Conservation (phyloP, 768 basidiomycete genomes). For the Gyrodon lividus region DNA sequence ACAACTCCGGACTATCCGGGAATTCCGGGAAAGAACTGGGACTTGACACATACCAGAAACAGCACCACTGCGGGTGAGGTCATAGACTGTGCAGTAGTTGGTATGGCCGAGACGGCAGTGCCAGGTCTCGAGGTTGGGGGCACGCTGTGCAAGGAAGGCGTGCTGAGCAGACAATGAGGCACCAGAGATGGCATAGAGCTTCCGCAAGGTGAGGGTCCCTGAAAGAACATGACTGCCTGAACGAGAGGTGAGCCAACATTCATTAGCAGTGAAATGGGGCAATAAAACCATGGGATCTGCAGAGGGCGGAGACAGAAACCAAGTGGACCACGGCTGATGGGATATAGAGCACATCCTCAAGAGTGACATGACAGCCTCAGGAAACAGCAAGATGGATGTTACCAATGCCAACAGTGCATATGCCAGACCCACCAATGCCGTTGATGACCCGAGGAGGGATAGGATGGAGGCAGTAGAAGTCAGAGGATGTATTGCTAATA, state of each 20-base stretch:
- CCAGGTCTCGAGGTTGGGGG: conserved; percentile 25
- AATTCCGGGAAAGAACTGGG: too few species aligned
- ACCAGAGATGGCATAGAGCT: background rate
- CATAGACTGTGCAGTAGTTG: conserved; percentile 27
- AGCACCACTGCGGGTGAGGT: too few species aligned
- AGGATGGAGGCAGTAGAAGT: conserved; percentile 25
- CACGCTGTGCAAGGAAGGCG: conserved; percentile 9
- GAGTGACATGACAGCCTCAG: conserved; percentile 1
- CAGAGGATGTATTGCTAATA: conserved; percentile 20
- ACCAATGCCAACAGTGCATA: conserved; percentile 27
- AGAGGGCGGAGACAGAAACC: conserved; percentile 22
- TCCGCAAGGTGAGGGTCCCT: background rate
- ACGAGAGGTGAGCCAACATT: conserved; percentile 3
- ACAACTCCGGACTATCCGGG: too few species aligned
- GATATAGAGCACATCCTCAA: conserved; percentile 17
- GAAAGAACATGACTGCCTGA: background rate
- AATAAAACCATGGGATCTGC: conserved; percentile 1
- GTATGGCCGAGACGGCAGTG: conserved; percentile 29
- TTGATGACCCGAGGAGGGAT: conserved; percentile 23
- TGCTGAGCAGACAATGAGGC: conserved; percentile 10
- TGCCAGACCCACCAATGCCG: conserved; percentile 27
- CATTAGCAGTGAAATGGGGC: conserved; percentile 18
- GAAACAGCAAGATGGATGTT: conserved; percentile 21
- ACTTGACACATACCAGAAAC: too few species aligned
- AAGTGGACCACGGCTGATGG: conserved; percentile 14